Percentiles rank a stretch among this genome's conserved stretches.
phyloP scores from a whole-genome alignment of 2,329 filamentous ascomycete species.

The Coniosporium tulheliwenetii region DNA sequence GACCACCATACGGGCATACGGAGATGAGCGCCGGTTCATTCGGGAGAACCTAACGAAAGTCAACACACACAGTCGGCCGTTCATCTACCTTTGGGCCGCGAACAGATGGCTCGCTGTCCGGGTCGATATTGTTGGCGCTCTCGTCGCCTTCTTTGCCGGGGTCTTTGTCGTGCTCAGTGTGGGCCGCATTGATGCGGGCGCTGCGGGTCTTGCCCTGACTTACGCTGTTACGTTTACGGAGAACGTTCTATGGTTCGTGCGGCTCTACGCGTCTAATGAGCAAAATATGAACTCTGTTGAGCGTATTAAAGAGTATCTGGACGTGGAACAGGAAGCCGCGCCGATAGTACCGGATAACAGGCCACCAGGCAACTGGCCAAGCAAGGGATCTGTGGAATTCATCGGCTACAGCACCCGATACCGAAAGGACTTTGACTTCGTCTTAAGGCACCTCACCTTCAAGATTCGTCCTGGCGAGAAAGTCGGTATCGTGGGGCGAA shows the following conservation, averaged over 20 bases:
- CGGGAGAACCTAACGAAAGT: conserved; percentile 78
- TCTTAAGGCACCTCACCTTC: conserved; percentile 71
- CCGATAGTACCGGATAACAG: conserved; percentile 63
- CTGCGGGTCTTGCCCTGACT: conserved; percentile 82
- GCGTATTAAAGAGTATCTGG: conserved; percentile 90
- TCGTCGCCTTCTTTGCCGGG: conserved; percentile 88
- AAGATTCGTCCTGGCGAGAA: conserved; percentile 77
- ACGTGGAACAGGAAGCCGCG: conserved; percentile 84
- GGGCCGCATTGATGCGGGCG: conserved; percentile 72
- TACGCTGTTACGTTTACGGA: conserved; percentile 96
- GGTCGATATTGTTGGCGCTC: conserved; percentile 75
- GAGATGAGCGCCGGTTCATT: conserved; percentile 84
- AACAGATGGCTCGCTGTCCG: conserved; percentile 94
- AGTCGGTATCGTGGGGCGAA: conserved; percentile 89
- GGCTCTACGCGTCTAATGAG: conserved; percentile 86
- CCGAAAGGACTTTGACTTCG: conserved; percentile 70
- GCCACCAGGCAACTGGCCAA: conserved; percentile 71
- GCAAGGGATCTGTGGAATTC: conserved; percentile 74
- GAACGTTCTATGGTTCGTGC: conserved; percentile 90
- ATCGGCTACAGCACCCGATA: conserved; percentile 81
- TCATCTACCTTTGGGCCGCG: conserved; percentile 90
- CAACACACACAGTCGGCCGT: conserved; percentile 82
- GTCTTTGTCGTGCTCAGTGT: conserved; percentile 78
- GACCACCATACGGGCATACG: conserved; percentile 92
- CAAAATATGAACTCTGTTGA: conserved; percentile 99